phyloP scores from a whole-genome alignment of 2,329 filamentous ascomycete species.

The Fusarium veterinarium region DNA sequence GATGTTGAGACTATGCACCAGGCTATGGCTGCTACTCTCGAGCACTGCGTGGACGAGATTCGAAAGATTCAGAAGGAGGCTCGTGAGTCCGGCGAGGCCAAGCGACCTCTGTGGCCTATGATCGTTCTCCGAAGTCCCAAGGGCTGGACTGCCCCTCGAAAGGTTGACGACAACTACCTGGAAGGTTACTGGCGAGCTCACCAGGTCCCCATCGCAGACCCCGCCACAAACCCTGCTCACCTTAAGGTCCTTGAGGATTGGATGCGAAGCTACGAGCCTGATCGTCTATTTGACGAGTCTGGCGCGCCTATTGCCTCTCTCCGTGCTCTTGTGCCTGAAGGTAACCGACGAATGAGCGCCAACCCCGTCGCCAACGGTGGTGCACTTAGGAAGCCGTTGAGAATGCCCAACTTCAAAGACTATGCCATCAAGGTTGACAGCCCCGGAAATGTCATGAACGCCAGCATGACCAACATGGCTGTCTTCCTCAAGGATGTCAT shows the following conservation, averaged over 20 bases:
- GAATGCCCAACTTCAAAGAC: slow-evolving; percentile 75
- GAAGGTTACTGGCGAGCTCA: slow-evolving; percentile 84
- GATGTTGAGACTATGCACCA: slow-evolving; percentile 82
- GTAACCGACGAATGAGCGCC: slow-evolving; percentile 78
- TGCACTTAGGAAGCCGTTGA: slow-evolving; percentile 72
- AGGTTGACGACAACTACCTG: slow-evolving; percentile 76
- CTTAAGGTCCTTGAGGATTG: slow-evolving; percentile 77
- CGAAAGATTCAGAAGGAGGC: slow-evolving; percentile 76
- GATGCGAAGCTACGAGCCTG: slow-evolving; percentile 82
- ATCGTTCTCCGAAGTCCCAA: slow-evolving; percentile 81
- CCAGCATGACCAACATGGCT: slow-evolving; percentile 78
- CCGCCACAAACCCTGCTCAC: slow-evolving; percentile 72
- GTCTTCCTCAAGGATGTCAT: slow-evolving; percentile 76
- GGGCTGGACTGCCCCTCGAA: slow-evolving; percentile 81
- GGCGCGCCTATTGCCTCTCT: slow-evolving; percentile 74
- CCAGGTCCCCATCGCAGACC: slow-evolving; percentile 80
- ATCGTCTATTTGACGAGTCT: slow-evolving; percentile 73
- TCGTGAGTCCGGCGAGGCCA: slow-evolving; percentile 74
- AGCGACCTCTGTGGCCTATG: slow-evolving; percentile 82
- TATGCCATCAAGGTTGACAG: slow-evolving; percentile 73
- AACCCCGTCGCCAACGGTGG: slow-evolving; percentile 83
- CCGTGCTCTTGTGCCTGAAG: slow-evolving; percentile 71
- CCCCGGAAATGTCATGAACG: slow-evolving; percentile 65
- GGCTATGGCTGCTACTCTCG: slow-evolving; percentile 81
- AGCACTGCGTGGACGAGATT: slow-evolving; percentile 78